Conservation (phyloP, 805 yeast genomes). For the Candida taoyuanica region DNA sequence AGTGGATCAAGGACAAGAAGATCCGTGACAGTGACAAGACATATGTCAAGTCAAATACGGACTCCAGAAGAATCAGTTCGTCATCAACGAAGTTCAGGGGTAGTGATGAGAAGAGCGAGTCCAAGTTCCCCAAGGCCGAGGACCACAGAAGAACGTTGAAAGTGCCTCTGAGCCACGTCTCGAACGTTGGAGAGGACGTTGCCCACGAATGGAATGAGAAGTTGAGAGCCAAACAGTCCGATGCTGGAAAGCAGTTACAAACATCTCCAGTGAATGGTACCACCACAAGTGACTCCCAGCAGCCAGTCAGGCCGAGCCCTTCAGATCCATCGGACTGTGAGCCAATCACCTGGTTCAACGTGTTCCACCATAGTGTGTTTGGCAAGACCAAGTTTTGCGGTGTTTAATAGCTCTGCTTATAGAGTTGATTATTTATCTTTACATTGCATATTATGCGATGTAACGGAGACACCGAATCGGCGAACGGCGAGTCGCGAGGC, state of each 20-base stretch:
- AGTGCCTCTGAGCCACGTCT: neutral
- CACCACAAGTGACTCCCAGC: constrained; percentile 1
- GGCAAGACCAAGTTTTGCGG: constrained; percentile 38
- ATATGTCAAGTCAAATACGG: constrained; percentile 10
- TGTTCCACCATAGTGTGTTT: constrained; percentile 46
- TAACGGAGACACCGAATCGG: too few relatives aligned
- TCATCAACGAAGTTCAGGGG: neutral
- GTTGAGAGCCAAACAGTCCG: constrained; percentile 3
- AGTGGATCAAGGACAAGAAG: constrained; percentile 16
- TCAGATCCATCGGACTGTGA: constrained; percentile 37
- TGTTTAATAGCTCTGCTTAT: constrained; percentile 2
- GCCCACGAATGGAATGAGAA: constrained; percentile 9
- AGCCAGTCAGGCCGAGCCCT: neutral
- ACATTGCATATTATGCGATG: neutral
- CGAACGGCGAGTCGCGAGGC: too few relatives aligned
- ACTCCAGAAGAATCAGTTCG: neutral
- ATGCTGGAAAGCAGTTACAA: constrained; percentile 1
- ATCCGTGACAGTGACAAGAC: constrained; percentile 7
- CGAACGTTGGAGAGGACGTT: neutral
- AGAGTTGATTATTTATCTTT: too few relatives aligned
- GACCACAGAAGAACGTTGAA: neutral
- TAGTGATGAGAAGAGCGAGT: too few relatives aligned
- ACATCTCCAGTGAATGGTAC: too few relatives aligned
- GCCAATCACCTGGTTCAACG: constrained; percentile 47
- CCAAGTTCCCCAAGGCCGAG: neutral